Evolutionary conservation across 352 stramenopile genomes (phyloP).

Genomic region (Nothophytophthora sp.): DNA sequence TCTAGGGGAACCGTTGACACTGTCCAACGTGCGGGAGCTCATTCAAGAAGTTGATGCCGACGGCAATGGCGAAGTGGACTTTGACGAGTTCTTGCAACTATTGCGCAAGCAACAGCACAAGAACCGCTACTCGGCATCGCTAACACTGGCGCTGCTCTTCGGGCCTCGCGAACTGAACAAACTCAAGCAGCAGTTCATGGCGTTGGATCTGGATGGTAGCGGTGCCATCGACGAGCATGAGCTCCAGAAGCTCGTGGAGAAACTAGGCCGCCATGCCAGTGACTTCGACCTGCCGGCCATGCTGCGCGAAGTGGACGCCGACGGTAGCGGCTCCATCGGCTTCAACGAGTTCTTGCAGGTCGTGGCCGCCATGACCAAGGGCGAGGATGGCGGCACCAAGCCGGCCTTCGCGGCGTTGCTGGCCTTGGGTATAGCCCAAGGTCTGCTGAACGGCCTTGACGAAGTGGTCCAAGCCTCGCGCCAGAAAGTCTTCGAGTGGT

Average conservation of each 20-base stretch:
- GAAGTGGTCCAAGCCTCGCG: conserved; percentile 56
- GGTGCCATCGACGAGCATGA: conserved; percentile 72
- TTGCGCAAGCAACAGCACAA: conserved; percentile 56
- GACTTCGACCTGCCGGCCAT: conserved; percentile 60
- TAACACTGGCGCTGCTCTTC: conserved; percentile 66
- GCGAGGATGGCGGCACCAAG: conserved; percentile 22
- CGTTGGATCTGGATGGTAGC: conserved; percentile 67
- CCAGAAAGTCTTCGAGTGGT: conserved; percentile 58
- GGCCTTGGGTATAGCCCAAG: conserved; percentile 60
- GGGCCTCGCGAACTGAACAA: conserved; percentile 66
- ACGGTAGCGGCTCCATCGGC: conserved; percentile 65
- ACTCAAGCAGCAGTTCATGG: conserved; percentile 67
- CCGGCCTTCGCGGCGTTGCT: conserved; percentile 55
- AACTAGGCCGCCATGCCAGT: conserved; percentile 43
- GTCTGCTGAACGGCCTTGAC: conserved; percentile 61
- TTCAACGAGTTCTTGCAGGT: conserved; percentile 80
- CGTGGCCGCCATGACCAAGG: conserved; percentile 56
- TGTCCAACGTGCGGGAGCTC: conserved; percentile 58
- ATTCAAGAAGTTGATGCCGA: conserved; percentile 60
- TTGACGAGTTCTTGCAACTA: conserved; percentile 69
- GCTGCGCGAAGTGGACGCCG: conserved; percentile 63
- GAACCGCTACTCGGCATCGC: conserved; percentile 64
- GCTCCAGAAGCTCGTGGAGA: conserved; percentile 58
- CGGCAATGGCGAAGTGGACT: conserved; percentile 65
- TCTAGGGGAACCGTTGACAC: conserved; percentile 59